Evolutionary conservation across 2,329 filamentous ascomycete species (phyloP), one percentile per base, ranked within the genome.

Genomic region (Boeremia lycopersici): DNA sequence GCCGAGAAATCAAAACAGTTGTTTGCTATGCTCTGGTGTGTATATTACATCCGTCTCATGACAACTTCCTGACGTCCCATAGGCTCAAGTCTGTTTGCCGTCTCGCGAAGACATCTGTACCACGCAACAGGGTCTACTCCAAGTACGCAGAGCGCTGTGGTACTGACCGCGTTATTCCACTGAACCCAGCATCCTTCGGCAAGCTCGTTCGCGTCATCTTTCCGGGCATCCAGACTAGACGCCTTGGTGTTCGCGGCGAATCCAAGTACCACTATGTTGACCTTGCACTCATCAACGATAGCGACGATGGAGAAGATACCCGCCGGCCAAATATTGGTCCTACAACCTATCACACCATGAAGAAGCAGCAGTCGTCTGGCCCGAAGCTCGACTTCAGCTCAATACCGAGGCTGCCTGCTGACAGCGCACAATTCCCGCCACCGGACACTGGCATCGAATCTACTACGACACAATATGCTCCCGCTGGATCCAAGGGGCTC

Each of bases 161-260:
- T 38, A 96, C 89, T 5, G 93, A 98, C 72, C 87, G 93, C 70
- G 96, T 98, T 34, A 96, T 95, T 0, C 93, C 96, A 9, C 78
- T 99, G 53, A 99, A 99, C 70, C 95, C 95, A 36, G 95, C 95
- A 9, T 98, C 93, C 26, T 99, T 99, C 76, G 95, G 95, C 52
- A 99, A 99, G 76, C 85, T 99, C 38, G 95, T 99, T 30, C 87
- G 95, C 29, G 93, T 99, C 34, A 89, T 99, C 46, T 99, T 98
- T 67, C 93, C 95, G 0, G 93, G 93, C 36, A 88, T 99, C 19
- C 93, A 96, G 76, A 99, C 95, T 29, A 85, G 95, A 55, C 86
- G 95, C 61, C 82, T 99, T 11, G 95, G 95, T 59, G 93, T 98
- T 41, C 87, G 95, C 48, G 95, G 95, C 61, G 93, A 98, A 78